Conservation (phyloP, 352 stramenopile genomes). For the Phytophthora quininea region DNA sequence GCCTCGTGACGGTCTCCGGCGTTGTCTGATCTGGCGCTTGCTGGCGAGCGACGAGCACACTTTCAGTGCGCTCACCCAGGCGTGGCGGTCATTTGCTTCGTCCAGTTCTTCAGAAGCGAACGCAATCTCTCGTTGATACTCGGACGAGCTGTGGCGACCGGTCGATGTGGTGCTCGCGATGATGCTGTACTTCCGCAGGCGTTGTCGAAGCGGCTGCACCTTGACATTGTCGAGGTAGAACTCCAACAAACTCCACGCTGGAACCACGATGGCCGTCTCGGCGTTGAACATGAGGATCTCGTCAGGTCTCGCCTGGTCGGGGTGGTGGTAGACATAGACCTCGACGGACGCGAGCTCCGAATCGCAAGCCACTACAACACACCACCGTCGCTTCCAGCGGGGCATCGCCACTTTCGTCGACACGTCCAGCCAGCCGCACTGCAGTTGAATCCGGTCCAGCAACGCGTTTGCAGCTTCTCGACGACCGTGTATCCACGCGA, state of each 20-base stretch:
- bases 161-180: neutral
- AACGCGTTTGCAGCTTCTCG: conserved; percentile 22
- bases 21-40: conserved; percentile 5
- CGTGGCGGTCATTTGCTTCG: conserved; percentile 8
- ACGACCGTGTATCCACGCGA: conserved; percentile 37
- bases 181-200: neutral
- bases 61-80: conserved; percentile 15
- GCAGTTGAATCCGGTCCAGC: conserved; percentile 41
- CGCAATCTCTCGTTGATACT: conserved; percentile 8
- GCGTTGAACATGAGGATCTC: conserved; percentile 13
- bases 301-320: conserved; percentile 17
- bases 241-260: conserved; percentile 14
- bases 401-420: conserved; percentile 21
- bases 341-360: conserved; percentile 35
- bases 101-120: conserved; percentile 4
- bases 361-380: conserved; percentile 48
- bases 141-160: neutral
- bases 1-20: neutral
- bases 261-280: conserved; percentile 8
- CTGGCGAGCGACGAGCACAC: neutral
- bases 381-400: conserved; percentile 59
- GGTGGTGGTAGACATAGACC: conserved; percentile 47
- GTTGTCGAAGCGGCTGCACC: conserved; percentile 11
- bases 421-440: conserved; percentile 57
- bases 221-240: conserved; percentile 21